Evolutionary conservation across 1,139 yeast genomes (phyloP), one percentile per base, ranked within the genome.

Genomic region (Citeromyces hawaiiensis): DNA sequence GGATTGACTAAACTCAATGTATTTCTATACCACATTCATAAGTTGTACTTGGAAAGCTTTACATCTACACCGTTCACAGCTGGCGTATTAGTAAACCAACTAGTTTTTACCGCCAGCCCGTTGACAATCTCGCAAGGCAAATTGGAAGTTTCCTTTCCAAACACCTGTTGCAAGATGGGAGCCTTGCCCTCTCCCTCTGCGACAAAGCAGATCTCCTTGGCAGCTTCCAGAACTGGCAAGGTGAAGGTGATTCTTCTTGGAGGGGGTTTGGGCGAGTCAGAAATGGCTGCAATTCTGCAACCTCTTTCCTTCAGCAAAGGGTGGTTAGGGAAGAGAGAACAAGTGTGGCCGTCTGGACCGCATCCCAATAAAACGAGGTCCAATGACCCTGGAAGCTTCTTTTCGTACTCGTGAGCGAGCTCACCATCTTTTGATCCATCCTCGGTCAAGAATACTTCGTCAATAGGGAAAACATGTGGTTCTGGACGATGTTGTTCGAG

Each of bases 161-260:
- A 85, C 40, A 87, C 78, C 46, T 80, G 70, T 52, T 72, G 72
- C 57, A 88, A 64, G 36, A 82, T 68, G 0, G 75, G 68, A n/a
- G 86, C 83, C 60, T 87, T 87, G 32, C 83, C 82, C 14, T 79
- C 79, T 43, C 96, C 96, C 56, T 85, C 91, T 14, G 95, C 95
- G 38, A 86, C 91, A 61, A 86, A 87, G 1, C 86, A 81, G 49
- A 87, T 72, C 37, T 71, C 56, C 15, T 61, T 55, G 15, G 82
- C 79, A 25, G 57, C 61, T 44, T 64, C 67, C 50, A 80, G 66
- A 3, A 75, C 74, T 4, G 82, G 82, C 59, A 76, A 72, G 6
- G 87, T 79, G 51, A 80, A 62, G 8, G 86, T 77, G 54, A 80
- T 76, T 61, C 88, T 71, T 59, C 82, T 68, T 54, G 86, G 82